These are phyloP conservation scores for Melampsora larici-populina DNA, from an alignment of 1,284 basidiomycete species.

Conservation along the genomic window DNA sequence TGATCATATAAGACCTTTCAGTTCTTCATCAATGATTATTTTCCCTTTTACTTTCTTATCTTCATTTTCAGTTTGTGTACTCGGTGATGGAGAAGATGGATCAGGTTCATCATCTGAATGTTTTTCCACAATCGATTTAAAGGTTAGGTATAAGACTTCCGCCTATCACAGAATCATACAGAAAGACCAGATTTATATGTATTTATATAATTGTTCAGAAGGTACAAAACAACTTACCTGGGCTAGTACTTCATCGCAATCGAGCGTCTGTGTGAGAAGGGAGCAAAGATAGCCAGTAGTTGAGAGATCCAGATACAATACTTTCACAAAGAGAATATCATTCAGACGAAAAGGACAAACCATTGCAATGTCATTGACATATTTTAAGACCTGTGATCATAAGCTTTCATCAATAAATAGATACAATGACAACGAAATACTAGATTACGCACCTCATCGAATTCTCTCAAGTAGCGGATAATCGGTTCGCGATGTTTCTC, in stretches of 20 bases:
- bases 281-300: background rate
- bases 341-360: slow-evolving; percentile 3
- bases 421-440: background rate
- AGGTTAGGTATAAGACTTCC: slow-evolving; percentile 36
- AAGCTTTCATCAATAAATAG: background rate
- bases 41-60: slow-evolving; percentile 13
- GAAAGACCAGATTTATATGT: background rate
- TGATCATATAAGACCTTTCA: slow-evolving; percentile 7
- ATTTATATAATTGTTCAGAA: background rate
- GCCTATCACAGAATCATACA: slow-evolving; percentile 17
- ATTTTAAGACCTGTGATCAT: slow-evolving; percentile 73
- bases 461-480: slow-evolving; percentile 83
- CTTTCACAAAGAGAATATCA: background rate
- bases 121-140: slow-evolving; percentile 30
- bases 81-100: background rate
- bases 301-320: background rate
- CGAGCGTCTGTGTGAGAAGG: slow-evolving; percentile 17
- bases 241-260: slow-evolving; percentile 36
- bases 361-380: slow-evolving; percentile 48
- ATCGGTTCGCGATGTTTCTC: slow-evolving; percentile 92
- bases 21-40: slow-evolving; percentile 23
- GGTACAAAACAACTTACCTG: slow-evolving; percentile 10
- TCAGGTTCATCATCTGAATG: background rate
- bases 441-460: slow-evolving; percentile 52
- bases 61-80: slow-evolving; percentile 7